phyloP scores from a whole-genome alignment of 371 early-diverging fungal genomes.

The Apophysomyces ossiformis region DNA sequence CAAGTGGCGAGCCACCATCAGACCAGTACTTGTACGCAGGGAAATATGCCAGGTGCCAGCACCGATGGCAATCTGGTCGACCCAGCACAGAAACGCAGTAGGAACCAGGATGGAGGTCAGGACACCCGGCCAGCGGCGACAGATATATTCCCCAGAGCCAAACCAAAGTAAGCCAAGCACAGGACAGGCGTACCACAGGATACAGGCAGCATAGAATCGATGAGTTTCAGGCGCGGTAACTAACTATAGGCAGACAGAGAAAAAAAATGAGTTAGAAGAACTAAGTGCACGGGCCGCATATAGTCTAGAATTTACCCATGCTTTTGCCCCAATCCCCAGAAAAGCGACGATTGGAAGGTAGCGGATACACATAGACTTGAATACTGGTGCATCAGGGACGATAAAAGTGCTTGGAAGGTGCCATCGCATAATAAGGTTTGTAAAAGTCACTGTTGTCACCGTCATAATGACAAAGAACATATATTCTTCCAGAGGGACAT shows the following conservation, averaged over 20 bases:
- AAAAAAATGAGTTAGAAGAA: not conserved
- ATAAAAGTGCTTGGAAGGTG: conserved; percentile 40
- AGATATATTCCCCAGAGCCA: conserved; percentile 60
- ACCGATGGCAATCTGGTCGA: conserved; percentile 56
- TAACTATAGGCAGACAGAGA: conserved; percentile 20
- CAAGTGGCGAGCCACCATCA: conserved; percentile 46
- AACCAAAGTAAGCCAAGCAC: conserved; percentile 62
- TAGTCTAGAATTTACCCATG: conserved; percentile 40
- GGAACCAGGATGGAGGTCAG: conserved; percentile 42
- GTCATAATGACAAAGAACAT: conserved; percentile 71
- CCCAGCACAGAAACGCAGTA: conserved; percentile 57
- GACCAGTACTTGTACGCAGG: conserved; percentile 47
- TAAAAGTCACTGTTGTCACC: conserved; percentile 50
- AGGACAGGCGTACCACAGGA: conserved; percentile 61
- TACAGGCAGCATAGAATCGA: conserved; percentile 60
- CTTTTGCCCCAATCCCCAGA: conserved; percentile 33
- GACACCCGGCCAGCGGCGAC: conserved; percentile 35
- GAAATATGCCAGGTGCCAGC: conserved; percentile 65
- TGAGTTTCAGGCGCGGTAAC: conserved; percentile 42
- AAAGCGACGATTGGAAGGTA: conserved; percentile 41
- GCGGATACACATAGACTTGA: conserved; percentile 33
- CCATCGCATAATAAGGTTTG: conserved; percentile 52
- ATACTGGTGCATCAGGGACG: conserved; percentile 27
- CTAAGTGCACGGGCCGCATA: not conserved
- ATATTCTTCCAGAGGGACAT: conserved; percentile 68